A percentile compares a stretch with the other conserved stretches of the same genome.
Conservation (phyloP, 805 yeast species). For the Monosporozyma yasuniensis region DNA sequence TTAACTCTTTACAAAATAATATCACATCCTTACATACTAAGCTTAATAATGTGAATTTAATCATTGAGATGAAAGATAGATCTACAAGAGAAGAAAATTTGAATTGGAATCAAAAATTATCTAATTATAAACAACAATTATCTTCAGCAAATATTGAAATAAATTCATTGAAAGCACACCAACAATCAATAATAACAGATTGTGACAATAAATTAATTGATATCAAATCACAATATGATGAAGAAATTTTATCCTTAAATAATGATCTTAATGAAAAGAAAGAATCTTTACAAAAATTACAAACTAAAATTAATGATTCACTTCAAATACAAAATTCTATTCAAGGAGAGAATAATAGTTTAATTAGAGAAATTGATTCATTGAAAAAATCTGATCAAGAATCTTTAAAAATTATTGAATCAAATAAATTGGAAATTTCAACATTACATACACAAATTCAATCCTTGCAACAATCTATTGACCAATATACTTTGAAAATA, state of each 20-base stretch:
- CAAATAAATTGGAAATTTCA: background rate
- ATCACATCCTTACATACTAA: constrained; percentile 29
- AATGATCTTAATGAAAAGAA: background rate
- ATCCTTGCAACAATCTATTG: background rate
- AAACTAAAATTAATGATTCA: background rate
- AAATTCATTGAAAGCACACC: background rate
- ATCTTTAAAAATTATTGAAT: background rate
- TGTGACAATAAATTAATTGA: background rate
- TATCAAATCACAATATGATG: background rate
- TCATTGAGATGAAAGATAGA: background rate
- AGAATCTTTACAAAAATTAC: background rate
- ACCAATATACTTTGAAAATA: background rate
- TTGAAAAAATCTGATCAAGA: constrained; percentile 1
- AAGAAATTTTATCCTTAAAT: background rate
- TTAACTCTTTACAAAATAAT: constrained; percentile 35
- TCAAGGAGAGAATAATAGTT: background rate
- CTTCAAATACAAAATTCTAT: background rate
- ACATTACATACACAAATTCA: background rate
- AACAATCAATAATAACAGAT: background rate
- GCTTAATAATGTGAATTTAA: constrained; percentile 7
- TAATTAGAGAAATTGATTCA: background rate
- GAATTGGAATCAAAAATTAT: background rate
- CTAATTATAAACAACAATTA: background rate
- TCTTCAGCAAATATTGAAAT: background rate
- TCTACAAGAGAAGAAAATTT: background rate